Evolutionary conservation across 208 protist species (phyloP).

Genomic region (Herpetomonas tarakana): DNA sequence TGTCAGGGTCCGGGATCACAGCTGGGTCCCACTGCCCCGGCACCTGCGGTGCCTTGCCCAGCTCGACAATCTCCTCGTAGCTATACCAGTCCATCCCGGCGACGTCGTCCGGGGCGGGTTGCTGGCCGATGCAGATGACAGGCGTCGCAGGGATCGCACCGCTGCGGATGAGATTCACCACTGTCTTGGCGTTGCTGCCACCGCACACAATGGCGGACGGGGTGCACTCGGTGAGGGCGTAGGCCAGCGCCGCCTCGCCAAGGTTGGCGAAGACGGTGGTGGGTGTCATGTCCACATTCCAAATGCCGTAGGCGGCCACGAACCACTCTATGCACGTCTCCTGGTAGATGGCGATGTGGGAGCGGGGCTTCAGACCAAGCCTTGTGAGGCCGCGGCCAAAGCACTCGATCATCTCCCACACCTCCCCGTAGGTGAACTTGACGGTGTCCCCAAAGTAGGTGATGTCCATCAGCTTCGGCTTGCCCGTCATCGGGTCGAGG

Average conservation of each 20-base stretch:
- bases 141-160: constrained; percentile 8
- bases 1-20: constrained; percentile 8
- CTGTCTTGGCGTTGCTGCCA: constrained; percentile 19
- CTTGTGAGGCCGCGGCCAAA: constrained; percentile 24
- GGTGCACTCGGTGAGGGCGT: constrained; percentile 29
- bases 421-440: constrained; percentile 18
- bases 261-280: constrained; percentile 53
- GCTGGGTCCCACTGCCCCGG: constrained; percentile 7
- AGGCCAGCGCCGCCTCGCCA: constrained; percentile 38
- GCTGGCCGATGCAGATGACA: constrained; percentile 26
- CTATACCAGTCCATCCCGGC: constrained; percentile 4
- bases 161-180: constrained; percentile 21
- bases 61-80: background rate
- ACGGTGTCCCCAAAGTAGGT: constrained; percentile 24
- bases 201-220: constrained; percentile 30
- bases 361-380: constrained; percentile 15
- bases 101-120: constrained; percentile 14
- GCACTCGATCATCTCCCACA: constrained; percentile 26
- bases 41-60: constrained; percentile 18
- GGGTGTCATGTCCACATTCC: constrained; percentile 29
- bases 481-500: constrained; percentile 10
- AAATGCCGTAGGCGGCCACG: constrained; percentile 35
- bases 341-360: constrained; percentile 31
- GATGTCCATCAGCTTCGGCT: constrained; percentile 20
- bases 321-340: constrained; percentile 59